Conservation (phyloP, 2,329 filamentous ascomycete genomes). For the Pleomassaria siparia region DNA sequence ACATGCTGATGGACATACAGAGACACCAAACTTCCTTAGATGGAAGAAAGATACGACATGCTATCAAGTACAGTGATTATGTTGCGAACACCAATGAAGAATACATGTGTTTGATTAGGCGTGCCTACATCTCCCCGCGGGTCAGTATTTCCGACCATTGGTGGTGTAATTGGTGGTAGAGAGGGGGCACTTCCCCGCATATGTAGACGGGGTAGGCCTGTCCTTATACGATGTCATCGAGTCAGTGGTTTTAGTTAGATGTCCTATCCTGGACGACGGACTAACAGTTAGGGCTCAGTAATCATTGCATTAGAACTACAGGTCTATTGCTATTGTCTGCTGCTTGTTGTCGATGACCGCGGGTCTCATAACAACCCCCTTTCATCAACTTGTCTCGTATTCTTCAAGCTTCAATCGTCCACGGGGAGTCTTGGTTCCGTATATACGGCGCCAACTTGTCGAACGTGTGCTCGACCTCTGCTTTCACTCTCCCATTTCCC, state of each 20-base stretch:
- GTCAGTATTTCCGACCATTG: not conserved
- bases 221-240: not conserved
- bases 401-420: constrained; percentile 3
- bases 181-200: not conserved
- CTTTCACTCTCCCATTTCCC: constrained; percentile 3
- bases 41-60: too few species aligned
- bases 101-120: not conserved
- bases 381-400: too few species aligned
- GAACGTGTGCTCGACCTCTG: not conserved
- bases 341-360: too few species aligned
- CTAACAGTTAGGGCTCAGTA: too few species aligned
- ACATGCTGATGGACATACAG: not conserved
- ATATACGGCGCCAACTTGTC: constrained; percentile 6
- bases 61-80: too few species aligned
- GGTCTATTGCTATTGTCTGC: too few species aligned
- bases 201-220: not conserved
- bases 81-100: too few species aligned
- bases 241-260: not conserved
- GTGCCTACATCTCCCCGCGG: not conserved
- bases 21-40: too few species aligned
- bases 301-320: too few species aligned
- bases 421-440: constrained; percentile 6
- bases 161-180: not conserved
- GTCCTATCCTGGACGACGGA: too few species aligned
- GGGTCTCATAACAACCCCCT: too few species aligned